Base-by-base conservation (phyloP, 805 yeast genomes). In the Scheffersomyces stipitis region DNA sequence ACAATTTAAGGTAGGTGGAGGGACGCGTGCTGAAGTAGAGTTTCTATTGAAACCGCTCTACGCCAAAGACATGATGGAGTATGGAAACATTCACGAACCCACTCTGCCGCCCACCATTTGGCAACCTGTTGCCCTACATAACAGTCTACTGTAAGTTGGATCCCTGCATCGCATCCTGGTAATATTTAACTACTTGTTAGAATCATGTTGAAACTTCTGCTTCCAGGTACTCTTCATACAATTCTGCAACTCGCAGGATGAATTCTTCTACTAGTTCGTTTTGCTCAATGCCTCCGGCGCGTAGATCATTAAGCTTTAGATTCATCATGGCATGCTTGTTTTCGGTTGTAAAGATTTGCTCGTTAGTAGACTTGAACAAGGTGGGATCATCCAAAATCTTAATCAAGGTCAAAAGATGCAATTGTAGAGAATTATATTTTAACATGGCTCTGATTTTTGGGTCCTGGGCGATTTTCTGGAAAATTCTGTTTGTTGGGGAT, bases 241-340 rank as follows among this genome's bases (percentile, higher is more conserved):
- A 46, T 16, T 48, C 50, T 20, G 73, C 42, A 4, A 76, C 61
- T 26, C 73, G 46, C 30, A 54, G 54, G 12, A 81, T 76, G 57
- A 86, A 84, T 46, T 84, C 91, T 54, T 85, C 90, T 3, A 86
- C 78, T 16, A 81, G 58, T 42, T 67, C 78, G 51, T 86, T 86
- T 33, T 75, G 76, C 46, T 86, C 87, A 0, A 66, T 37, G 0
- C 95, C 95, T 4, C 83, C 82, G 3, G 51, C 54, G 23, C 95
- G 60, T 12, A 86, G 60, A 36, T 77, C 78, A 5, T 76, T 67
- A 7, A 86, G 62, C 46, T 83, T 80, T 46, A 76, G 71, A 42
- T 79, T 73, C 2, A 86, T 86, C 9, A 83, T 70, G 17, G 75
- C 81, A 16, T 63, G 45, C 24, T 86, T 58, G 15, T 81, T 80